Evolutionary conservation across 371 early-diverging fungal species (phyloP), one percentile per base, ranked within the genome.

Genomic region (Choanephora cucurbitarum): DNA sequence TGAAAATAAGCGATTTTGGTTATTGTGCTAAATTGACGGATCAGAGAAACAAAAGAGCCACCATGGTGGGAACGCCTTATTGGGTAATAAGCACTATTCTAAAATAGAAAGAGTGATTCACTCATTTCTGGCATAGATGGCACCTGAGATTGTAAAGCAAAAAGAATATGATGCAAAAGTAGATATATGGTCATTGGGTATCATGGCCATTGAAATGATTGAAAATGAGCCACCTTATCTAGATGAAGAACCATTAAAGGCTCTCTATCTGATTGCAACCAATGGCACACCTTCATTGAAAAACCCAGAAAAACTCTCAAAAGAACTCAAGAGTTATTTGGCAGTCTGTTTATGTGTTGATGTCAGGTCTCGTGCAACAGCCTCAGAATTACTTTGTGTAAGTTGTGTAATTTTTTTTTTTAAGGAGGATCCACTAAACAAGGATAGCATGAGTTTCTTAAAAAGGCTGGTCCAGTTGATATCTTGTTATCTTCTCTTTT

Each of bases 181-280:
- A 15, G 97, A 96, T 71, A 86, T 95, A 52, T 96, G 97, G 97
- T 91, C 93, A 6, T 64, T 92, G 54, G 93, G 95, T 33, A 94
- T 96, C 56, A 91, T 95, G 90, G 92, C 95, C 2, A 97, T 97
- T 67, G 97, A 99, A 76, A 94, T 99, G 94, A 86, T 97, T 59
- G 96, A 97, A 66, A 92, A 92, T 50, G 96, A 95, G 71, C 97
- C 97, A 23, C 99, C 99, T 46, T 98, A 97, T 72, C 69, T 96
- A 60, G 92, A 95, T 60, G 97, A 94, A 70, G 92, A 94, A 62
- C 92, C 95, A 28, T 78, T 95, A 50, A 92, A 92, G 74, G 98
- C 98, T 14, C 81, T 97, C 24, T 96, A 95, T 69, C 72, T 97
- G 51, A 96, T 96, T 65, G 95, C 96, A 7, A 97, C 97, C 28